These are phyloP conservation scores for Tricholoma flavovirens DNA, from an alignment of 768 basidiomycete genomes.

Conservation along the genomic window DNA sequence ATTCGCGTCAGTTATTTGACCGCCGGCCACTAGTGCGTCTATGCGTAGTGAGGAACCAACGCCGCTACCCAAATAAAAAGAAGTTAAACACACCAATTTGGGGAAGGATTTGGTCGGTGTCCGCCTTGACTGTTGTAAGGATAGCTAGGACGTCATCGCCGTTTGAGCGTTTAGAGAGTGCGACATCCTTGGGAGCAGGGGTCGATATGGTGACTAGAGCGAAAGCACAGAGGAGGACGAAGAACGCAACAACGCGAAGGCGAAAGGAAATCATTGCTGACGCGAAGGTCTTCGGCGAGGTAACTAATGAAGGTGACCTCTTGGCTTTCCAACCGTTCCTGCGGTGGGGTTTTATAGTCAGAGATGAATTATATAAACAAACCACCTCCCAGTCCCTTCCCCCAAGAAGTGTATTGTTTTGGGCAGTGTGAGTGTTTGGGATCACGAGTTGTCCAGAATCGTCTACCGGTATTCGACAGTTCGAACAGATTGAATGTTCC, in stretches of 20 bases:
- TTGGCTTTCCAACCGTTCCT: not conserved
- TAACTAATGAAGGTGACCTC: not conserved
- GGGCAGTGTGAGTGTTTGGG: not conserved
- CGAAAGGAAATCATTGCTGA: not conserved
- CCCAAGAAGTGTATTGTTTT: not conserved
- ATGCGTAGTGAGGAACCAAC: not conserved
- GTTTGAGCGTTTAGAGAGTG: not conserved
- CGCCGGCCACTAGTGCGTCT: not conserved
- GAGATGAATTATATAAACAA: not conserved
- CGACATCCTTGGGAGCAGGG: not conserved
- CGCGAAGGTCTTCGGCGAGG: constrained; percentile 29
- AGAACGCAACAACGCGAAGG: not conserved
- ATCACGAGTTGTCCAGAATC: not conserved
- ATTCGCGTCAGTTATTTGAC: not conserved
- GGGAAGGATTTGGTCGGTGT: not conserved
- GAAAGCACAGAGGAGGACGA: not conserved
- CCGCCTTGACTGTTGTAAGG: not conserved
- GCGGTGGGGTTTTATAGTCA: not conserved
- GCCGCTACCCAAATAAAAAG: not conserved
- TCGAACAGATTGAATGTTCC: not conserved
- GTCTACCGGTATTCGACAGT: not conserved
- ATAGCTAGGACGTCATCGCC: not conserved
- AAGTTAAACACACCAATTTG: not conserved
- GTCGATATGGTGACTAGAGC: not conserved
- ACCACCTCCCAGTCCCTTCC: not conserved